Evolutionary conservation across 768 basidiomycete genomes (phyloP), one percentile per base, ranked within the genome.

Genomic region (Leccinum pellstonianum): DNA sequence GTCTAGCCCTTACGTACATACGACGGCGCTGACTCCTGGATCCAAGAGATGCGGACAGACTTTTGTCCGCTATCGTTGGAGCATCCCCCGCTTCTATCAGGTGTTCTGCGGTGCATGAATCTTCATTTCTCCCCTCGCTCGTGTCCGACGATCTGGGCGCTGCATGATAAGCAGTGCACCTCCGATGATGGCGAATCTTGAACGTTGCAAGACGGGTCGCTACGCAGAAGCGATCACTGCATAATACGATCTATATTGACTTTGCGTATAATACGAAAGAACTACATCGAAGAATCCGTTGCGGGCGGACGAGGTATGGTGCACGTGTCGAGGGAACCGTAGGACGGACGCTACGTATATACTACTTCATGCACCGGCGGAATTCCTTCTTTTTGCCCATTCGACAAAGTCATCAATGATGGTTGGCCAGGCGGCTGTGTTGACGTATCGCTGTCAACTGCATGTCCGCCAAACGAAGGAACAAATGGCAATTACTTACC

Each of bases 341-440:
- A 41, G 43, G 8, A 14, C 19, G 62, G 35, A 27, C 21, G 12
- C 33, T 53, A 56, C 46, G 17, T 54, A 46, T 10, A 51, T 37
- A 52, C 33, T 35, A 35, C 35, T 43, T 66, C 37, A 61, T 50
- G 46, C 52, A 46, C n/a, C 43, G 43, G n/a, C 10, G 14, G 55
- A 8, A 19, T 54, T 49, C 52, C 55, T 75, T 62, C 74, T 73
- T 68, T 80, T 84, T 43, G 84, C 88, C 67, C 80, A 87, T 56
- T 81, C 84, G 15, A 91, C 90, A 66, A 92, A 93, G 54, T 91
- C 90, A 66, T 95, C 92, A 62, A 94, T 89, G 23, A 87, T 82
- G 38, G 91, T 92, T 5, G 92, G 92, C 92, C 92, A 94, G 2
- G 93, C 88, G 51, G 83, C 92, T 91, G 67, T 43, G 37, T 62